A percentile compares a stretch with the other conserved stretches of the same genome.
Conservation (phyloP, 495 filamentous ascomycete genomes). For the Penicillium egyptiacum region DNA sequence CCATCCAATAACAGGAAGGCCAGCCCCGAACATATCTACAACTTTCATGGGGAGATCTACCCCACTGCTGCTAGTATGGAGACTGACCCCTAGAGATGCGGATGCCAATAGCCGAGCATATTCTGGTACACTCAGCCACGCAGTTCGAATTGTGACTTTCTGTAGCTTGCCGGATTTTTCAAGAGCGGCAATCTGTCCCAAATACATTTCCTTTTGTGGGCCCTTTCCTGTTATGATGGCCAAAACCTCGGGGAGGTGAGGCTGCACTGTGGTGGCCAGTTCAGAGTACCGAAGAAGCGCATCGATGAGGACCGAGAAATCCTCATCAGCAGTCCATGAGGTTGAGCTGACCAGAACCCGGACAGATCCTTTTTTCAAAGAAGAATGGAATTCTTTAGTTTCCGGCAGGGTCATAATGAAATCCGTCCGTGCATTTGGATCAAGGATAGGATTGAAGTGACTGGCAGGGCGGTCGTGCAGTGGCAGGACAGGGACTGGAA, state of each 20-base stretch:
- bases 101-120: constrained; percentile 85
- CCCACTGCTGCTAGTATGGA: constrained; percentile 90
- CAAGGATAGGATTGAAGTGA: constrained; percentile 71
- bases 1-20: constrained; percentile 88
- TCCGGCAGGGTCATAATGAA: constrained; percentile 64
- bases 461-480: constrained; percentile 86
- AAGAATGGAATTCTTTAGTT: constrained; percentile 53
- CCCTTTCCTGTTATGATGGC: constrained; percentile 94
- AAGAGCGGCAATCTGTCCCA: constrained; percentile 59
- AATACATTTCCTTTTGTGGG: constrained; percentile 75
- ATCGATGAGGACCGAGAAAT: constrained; percentile 86
- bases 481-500: constrained; percentile 62
- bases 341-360: constrained; percentile 84
- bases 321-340: constrained; percentile 95
- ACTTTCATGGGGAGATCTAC: constrained; percentile 99
- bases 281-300: constrained; percentile 73
- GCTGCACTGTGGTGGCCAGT: constrained; percentile 35
- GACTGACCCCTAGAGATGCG: constrained; percentile 85
- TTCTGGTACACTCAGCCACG: constrained; percentile 78
- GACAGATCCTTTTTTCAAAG: constrained; percentile 55
- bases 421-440: constrained; percentile 41
- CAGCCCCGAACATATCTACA: constrained; percentile 96
- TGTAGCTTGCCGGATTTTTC: constrained; percentile 57
- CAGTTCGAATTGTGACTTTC: constrained; percentile 70
- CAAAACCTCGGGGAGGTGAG: constrained; percentile 61